A percentile compares a stretch with the other conserved stretches of the same genome.
These are phyloP conservation scores for Trichophyton mentagrophytes DNA, from an alignment of 2,329 filamentous ascomycete genomes.

Conservation along the genomic window DNA sequence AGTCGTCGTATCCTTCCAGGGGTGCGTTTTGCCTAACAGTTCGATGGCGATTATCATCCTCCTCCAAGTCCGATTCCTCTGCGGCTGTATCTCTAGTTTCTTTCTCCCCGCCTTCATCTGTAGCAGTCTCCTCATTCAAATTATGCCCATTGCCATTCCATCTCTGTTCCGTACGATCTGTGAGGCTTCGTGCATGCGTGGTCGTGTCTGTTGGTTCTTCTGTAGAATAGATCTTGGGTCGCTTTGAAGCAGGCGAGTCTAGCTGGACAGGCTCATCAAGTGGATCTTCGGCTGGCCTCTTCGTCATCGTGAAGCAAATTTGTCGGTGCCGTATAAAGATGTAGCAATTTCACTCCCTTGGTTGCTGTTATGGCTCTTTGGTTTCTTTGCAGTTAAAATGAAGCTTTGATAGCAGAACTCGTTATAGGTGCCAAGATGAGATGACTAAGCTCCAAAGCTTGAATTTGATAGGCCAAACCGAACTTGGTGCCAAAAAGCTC, in stretches of 20 bases:
- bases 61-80: slow-evolving; percentile 15
- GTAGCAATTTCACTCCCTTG: background rate
- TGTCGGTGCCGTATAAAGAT: background rate
- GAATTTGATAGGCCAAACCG: no score
- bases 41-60: slow-evolving; percentile 25
- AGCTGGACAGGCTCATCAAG: slow-evolving; percentile 24
- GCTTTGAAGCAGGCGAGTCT: slow-evolving; percentile 35
- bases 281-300: slow-evolving; percentile 35
- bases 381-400: background rate
- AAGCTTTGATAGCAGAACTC: background rate
- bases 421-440: no score
- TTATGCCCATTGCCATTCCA: slow-evolving; percentile 27
- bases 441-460: no score
- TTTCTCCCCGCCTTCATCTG: slow-evolving; percentile 59
- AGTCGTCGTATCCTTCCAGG: slow-evolving; percentile 77
- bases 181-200: slow-evolving; percentile 2
- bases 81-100: slow-evolving; percentile 24
- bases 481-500: no score
- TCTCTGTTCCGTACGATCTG: slow-evolving; percentile 19
- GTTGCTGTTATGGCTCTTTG: background rate
- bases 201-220: background rate
- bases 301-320: slow-evolving; percentile 27
- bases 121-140: slow-evolving; percentile 34
- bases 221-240: slow-evolving; percentile 30
- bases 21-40: slow-evolving; percentile 58